phyloP scores from a whole-genome alignment of 2,329 filamentous ascomycete species.

The Rhinocladiella mackenziei region DNA sequence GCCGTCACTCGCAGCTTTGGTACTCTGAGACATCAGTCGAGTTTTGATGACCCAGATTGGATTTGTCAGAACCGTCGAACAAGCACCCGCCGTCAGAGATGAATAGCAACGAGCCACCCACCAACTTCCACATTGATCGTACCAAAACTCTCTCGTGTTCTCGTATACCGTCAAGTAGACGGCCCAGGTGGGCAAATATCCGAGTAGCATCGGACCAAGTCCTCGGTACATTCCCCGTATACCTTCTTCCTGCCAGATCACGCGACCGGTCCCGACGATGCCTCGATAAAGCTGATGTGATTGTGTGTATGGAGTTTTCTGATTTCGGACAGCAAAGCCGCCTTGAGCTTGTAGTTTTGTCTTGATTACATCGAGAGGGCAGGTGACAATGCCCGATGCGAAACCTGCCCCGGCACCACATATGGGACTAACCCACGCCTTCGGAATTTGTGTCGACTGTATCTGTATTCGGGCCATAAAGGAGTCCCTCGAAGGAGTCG shows the following conservation, averaged over 20 bases:
- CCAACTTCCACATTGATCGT: constrained; percentile 63
- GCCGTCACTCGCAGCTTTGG: constrained; percentile 50
- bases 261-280: constrained; percentile 75
- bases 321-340: constrained; percentile 60
- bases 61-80: constrained; percentile 90
- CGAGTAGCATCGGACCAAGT: constrained; percentile 87
- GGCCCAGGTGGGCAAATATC: constrained; percentile 95
- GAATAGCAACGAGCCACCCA: constrained; percentile 81
- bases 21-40: constrained; percentile 86
- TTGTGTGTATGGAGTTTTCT: constrained; percentile 41
- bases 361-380: constrained; percentile 97
- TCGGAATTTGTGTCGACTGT: constrained; percentile 49
- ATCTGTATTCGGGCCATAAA: constrained; percentile 39
- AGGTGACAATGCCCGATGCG: constrained; percentile 89
- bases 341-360: constrained; percentile 96
- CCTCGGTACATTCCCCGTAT: constrained; percentile 88
- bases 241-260: constrained; percentile 86
- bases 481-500: constrained; percentile 29
- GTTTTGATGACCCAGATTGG: constrained; percentile 99
- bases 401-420: constrained; percentile 86
- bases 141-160: constrained; percentile 69
- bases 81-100: constrained; percentile 83
- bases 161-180: constrained; percentile 98
- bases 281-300: constrained; percentile 69
- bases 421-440: constrained; percentile 68